Percentiles rank a stretch among this genome's conserved stretches.
phyloP scores from a whole-genome alignment of 163 green algal genomes.

The Coccomyxa subellipsoidea region DNA sequence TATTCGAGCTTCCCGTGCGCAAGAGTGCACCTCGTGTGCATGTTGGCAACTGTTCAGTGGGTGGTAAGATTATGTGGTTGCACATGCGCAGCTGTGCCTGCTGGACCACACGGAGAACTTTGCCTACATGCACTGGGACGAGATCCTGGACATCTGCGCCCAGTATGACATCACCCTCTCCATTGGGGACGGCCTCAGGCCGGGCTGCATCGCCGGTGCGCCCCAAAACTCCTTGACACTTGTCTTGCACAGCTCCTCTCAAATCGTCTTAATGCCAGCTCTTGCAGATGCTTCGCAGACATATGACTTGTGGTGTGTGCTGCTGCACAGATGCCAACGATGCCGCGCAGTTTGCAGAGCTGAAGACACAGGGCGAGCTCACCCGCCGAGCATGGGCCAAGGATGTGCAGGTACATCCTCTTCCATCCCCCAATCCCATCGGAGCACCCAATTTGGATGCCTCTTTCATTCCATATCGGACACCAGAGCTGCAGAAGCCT shows the following conservation, averaged over 20 bases:
- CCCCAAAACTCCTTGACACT: too few relatives aligned
- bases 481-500: neutral
- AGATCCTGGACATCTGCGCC: conserved; percentile 94
- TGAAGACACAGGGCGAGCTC: conserved; percentile 91
- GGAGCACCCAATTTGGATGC: too few relatives aligned
- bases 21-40: too few relatives aligned
- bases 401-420: conserved; percentile 77
- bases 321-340: conserved; percentile 85
- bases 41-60: neutral
- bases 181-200: conserved; percentile 88
- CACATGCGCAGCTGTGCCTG: conserved; percentile 63
- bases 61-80: neutral
- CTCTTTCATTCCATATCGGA: too few relatives aligned
- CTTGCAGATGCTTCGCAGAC: too few relatives aligned
- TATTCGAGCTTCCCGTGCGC: too few relatives aligned
- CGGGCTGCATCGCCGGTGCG: conserved; percentile 78
- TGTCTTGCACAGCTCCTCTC: too few relatives aligned
- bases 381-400: conserved; percentile 87
- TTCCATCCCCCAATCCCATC: too few relatives aligned
- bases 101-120: conserved; percentile 93
- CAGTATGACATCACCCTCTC: conserved; percentile 86
- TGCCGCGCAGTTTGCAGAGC: conserved; percentile 92
- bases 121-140: conserved; percentile 95
- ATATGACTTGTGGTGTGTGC: neutral
- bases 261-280: too few relatives aligned